Evolutionary conservation across 257 asterid genomes (phyloP).

Genomic region (Vinca minor): DNA sequence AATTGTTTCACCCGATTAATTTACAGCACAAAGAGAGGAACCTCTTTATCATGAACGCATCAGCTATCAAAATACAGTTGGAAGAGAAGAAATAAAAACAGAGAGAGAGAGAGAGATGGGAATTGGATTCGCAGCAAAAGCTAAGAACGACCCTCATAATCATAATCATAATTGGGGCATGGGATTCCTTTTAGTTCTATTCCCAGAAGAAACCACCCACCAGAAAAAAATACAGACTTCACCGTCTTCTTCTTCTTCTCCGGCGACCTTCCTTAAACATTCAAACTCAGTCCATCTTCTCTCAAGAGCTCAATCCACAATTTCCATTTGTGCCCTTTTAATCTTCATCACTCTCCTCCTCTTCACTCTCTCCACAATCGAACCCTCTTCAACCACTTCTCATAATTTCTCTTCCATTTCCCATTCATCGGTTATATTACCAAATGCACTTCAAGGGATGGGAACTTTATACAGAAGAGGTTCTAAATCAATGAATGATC

Average conservation of each 20-base stretch:
- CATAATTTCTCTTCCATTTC: too few species aligned
- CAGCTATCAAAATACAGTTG: too few species aligned
- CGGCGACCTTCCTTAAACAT: constrained; percentile 13
- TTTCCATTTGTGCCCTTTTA: constrained; percentile 32
- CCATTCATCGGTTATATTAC: constrained; percentile 17
- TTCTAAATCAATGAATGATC: constrained; percentile 61
- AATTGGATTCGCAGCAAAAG: constrained; percentile 18
- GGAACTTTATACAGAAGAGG: constrained; percentile 71
- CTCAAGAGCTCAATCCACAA: constrained; percentile 34
- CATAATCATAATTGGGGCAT: constrained; percentile 21
- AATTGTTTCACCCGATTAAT: too few species aligned
- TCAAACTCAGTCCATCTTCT: constrained; percentile 16
- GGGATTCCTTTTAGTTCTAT: constrained; percentile 33
- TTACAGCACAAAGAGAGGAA: too few species aligned
- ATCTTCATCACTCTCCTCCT: constrained; percentile 31
- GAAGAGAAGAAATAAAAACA: constrained; percentile 11
- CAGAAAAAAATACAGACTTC: background rate
- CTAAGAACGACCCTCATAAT: too few species aligned
- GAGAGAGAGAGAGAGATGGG: constrained; percentile 7
- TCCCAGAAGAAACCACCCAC: constrained; percentile 24
- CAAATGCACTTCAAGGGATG: constrained; percentile 79
- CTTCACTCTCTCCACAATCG: constrained; percentile 37
- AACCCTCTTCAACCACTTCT: constrained; percentile 19
- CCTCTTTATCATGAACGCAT: too few species aligned
- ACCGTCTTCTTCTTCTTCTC: constrained; percentile 4